Conservation (phyloP, 129 eudicot species). For the Deinandra increscens region DNA sequence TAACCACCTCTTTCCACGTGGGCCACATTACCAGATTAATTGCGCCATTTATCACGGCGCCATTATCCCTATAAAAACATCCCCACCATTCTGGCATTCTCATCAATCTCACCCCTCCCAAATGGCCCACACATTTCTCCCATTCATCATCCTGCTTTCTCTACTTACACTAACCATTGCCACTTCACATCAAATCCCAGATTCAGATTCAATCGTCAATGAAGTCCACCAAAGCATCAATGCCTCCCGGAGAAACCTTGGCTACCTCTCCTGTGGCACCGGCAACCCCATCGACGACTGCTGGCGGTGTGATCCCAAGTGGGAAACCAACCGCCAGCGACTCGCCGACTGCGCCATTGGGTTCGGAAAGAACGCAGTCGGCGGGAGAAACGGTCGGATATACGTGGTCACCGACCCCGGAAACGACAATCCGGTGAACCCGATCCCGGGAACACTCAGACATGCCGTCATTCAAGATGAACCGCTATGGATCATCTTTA, state of each 20-base stretch:
- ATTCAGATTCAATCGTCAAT: slow-evolving; percentile 44
- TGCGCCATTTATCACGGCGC: slow-evolving; percentile 75
- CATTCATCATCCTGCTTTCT: slow-evolving; percentile 26
- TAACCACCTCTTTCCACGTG: slow-evolving; percentile 8
- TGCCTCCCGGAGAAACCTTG: slow-evolving; percentile 73
- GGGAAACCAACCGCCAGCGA: slow-evolving; percentile 66
- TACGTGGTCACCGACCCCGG: slow-evolving; percentile 76
- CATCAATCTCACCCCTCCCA: slow-evolving; percentile 5
- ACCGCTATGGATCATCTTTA: slow-evolving; percentile 79
- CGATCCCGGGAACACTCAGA: slow-evolving; percentile 74
- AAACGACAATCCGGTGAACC: slow-evolving; percentile 66
- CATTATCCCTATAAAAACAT: slow-evolving; percentile 46
- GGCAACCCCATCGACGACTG: slow-evolving; percentile 94
- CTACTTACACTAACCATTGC: slow-evolving; percentile 11
- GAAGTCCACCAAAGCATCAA: slow-evolving; percentile 61
- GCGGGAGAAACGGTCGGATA: slow-evolving; percentile 61
- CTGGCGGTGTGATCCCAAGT: slow-evolving; percentile 84
- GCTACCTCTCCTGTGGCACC: slow-evolving; percentile 59
- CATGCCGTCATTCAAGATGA: slow-evolving; percentile 82
- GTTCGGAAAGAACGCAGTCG: slow-evolving; percentile 75
- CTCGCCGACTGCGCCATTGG: slow-evolving; percentile 90
- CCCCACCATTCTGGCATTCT: slow-evolving; percentile 2
- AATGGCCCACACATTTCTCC: slow-evolving; percentile 8
- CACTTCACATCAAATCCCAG: slow-evolving; percentile 10
- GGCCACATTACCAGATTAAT: slow-evolving; percentile 33